Conservation (phyloP, 805 yeast genomes). For the Kodamaea laetipori region DNA sequence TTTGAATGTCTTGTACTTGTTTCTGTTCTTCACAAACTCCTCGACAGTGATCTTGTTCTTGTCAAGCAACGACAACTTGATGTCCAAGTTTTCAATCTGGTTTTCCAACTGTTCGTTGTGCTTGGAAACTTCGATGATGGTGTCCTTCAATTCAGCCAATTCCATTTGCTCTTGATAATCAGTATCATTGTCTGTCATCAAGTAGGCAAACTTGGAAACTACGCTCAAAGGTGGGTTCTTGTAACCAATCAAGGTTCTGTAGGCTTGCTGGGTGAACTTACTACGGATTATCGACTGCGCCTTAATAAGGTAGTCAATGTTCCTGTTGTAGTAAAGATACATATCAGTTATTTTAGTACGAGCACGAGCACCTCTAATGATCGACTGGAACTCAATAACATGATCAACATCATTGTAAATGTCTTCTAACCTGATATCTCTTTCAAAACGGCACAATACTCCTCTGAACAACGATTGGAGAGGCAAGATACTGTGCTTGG, state of each 20-base stretch:
- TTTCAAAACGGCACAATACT: conserved; percentile 55
- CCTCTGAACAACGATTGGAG: conserved; percentile 69
- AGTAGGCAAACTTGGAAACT: conserved; percentile 71
- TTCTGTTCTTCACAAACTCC: conserved; percentile 55
- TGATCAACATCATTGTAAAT: conserved; percentile 45
- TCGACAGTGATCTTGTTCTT: conserved; percentile 79
- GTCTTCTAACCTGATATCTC: conserved; percentile 57
- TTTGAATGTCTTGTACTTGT: conserved; percentile 31
- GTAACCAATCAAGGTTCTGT: conserved; percentile 65
- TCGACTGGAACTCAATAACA: conserved; percentile 54
- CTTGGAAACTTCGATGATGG: conserved; percentile 68
- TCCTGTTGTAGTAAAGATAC: conserved; percentile 51
- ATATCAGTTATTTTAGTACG: conserved; percentile 39
- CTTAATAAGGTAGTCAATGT: conserved; percentile 60
- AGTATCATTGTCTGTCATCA: conserved; percentile 69
- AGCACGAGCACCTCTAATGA: conserved; percentile 48
- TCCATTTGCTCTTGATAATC: conserved; percentile 77
- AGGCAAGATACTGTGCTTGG: conserved; percentile 16
- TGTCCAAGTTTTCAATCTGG: conserved; percentile 73
- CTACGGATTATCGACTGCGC: conserved; percentile 78
- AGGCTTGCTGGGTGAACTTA: conserved; percentile 68
- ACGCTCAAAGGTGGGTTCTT: conserved; percentile 78
- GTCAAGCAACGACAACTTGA: conserved; percentile 74
- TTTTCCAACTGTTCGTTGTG: conserved; percentile 71
- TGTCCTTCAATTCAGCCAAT: conserved; percentile 65